Evolutionary conservation across 2,329 filamentous ascomycete genomes (phyloP).

Genomic region (Aspergillus carbonarius): DNA sequence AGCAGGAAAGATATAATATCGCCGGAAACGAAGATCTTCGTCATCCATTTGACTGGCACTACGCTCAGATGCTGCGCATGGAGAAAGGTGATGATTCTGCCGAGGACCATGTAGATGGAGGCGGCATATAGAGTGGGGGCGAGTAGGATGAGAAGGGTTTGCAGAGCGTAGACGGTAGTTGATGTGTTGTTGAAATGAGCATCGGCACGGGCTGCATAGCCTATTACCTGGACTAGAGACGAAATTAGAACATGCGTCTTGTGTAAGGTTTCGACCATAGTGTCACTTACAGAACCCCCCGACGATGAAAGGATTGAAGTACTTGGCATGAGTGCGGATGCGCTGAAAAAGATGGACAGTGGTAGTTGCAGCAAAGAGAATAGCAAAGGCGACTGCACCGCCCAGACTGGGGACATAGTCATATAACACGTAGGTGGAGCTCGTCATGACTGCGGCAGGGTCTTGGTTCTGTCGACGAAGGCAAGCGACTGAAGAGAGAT

Average conservation of each 20-base stretch:
- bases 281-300: constrained; percentile 19
- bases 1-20: constrained; percentile 2
- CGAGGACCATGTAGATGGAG: not conserved
- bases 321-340: constrained; percentile 8
- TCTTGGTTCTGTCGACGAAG: not conserved
- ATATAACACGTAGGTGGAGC: constrained; percentile 12
- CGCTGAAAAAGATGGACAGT: constrained; percentile 14
- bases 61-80: not conserved
- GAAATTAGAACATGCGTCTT: not conserved
- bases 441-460: too few relatives aligned
- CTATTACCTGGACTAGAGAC: constrained; percentile 1
- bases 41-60: not conserved
- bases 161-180: not conserved
- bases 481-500: too few relatives aligned
- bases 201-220: constrained; percentile 1
- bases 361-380: constrained; percentile 18
- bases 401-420: constrained; percentile 26
- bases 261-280: not conserved
- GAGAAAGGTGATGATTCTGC: not conserved
- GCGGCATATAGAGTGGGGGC: constrained; percentile 8
- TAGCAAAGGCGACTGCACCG: constrained; percentile 24
- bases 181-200: constrained; percentile 1
- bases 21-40: constrained; percentile 1
- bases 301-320: constrained; percentile 16
- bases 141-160: constrained; percentile 1